A percentile compares a stretch with the other conserved stretches of the same genome.
These are phyloP conservation scores for Lathyrus aphaca DNA, from an alignment of 306 rosid species.

Conservation along the genomic window DNA sequence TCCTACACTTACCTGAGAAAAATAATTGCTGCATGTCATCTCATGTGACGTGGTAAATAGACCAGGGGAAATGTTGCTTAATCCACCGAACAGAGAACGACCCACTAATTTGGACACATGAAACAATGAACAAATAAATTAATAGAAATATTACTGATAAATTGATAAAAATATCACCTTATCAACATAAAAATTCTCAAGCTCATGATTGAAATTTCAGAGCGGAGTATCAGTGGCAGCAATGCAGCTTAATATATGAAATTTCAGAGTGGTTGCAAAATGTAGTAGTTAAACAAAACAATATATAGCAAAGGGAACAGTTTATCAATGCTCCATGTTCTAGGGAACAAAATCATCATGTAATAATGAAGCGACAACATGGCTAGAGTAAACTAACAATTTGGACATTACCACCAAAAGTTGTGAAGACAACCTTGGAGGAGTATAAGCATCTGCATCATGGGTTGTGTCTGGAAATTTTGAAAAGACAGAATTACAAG, in stretches of 20 bases:
- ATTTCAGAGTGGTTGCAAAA: slow-evolving; percentile 48
- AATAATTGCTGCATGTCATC: slow-evolving; percentile 48
- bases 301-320: slow-evolving; percentile 1
- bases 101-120: slow-evolving; percentile 54
- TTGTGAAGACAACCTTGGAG: background rate
- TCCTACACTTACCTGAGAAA: slow-evolving; percentile 63
- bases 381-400: too few species aligned
- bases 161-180: background rate
- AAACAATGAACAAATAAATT: slow-evolving; percentile 19
- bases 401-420: background rate
- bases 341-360: slow-evolving; percentile 9
- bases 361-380: slow-evolving; percentile 1
- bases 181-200: background rate
- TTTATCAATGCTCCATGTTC: background rate
- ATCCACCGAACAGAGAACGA: slow-evolving; percentile 64
- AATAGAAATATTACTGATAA: background rate
- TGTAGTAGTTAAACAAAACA: slow-evolving; percentile 1
- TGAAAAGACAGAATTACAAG: background rate
- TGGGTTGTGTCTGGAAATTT: background rate
- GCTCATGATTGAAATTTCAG: background rate
- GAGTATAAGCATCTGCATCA: background rate
- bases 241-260: slow-evolving; percentile 7
- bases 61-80: slow-evolving; percentile 54
- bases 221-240: background rate
- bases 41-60: slow-evolving; percentile 52